phyloP scores from a whole-genome alignment of 768 basidiomycete genomes.

The Pleurotus salmoneostramineus region DNA sequence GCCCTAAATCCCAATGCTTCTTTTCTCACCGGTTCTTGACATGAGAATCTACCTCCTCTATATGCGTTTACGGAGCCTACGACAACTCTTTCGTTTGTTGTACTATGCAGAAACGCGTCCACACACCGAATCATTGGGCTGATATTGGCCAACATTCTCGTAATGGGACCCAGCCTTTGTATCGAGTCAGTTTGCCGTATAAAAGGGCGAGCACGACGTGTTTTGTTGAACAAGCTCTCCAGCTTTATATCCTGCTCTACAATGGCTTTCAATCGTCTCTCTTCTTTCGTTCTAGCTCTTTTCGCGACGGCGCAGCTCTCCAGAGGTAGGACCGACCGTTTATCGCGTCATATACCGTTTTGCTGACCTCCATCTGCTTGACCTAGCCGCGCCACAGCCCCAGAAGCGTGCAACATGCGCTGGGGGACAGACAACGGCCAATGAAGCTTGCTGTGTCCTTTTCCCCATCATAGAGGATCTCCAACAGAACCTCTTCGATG shows the following conservation, averaged over 20 bases:
- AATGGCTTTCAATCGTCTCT: conserved; percentile 5
- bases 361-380: background rate
- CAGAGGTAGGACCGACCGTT: background rate
- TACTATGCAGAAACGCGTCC: conserved; percentile 5
- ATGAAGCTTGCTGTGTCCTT: conserved; percentile 22
- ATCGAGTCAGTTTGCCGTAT: background rate
- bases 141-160: background rate
- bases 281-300: conserved; percentile 3
- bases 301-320: background rate
- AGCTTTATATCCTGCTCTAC: background rate
- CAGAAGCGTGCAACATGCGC: conserved; percentile 20
- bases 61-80: background rate
- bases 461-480: conserved; percentile 21
- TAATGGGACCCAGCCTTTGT: background rate
- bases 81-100: no score
- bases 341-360: background rate
- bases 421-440: conserved; percentile 22
- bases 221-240: background rate
- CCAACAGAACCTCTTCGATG: conserved; percentile 21
- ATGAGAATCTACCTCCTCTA: background rate
- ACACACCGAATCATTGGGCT: conserved; percentile 6
- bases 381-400: background rate
- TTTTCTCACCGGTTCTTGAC: background rate
- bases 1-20: background rate
- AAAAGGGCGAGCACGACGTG: background rate